phyloP scores from a whole-genome alignment of 371 early-diverging fungal species.

The Mycotypha africana region DNA sequence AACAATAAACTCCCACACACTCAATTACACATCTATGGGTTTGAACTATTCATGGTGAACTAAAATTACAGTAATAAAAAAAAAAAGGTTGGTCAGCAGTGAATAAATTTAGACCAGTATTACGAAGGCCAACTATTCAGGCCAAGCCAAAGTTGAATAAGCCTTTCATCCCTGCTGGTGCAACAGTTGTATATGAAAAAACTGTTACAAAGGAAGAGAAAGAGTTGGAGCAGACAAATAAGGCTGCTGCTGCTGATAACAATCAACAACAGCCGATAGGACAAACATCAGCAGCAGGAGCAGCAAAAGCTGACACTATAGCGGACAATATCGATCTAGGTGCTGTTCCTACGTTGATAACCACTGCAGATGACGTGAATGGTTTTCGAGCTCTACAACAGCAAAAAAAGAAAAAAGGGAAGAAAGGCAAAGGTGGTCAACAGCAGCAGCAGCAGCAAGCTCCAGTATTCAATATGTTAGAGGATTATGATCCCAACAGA shows the following conservation, averaged over 20 bases:
- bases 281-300: no score
- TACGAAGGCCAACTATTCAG: constrained; percentile 41
- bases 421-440: constrained; percentile 19
- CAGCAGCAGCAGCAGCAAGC: constrained; percentile 26
- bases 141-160: constrained; percentile 40
- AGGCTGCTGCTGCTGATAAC: not conserved
- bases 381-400: constrained; percentile 21
- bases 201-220: constrained; percentile 21
- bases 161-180: constrained; percentile 41
- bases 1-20: not conserved
- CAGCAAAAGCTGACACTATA: not conserved
- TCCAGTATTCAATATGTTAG: constrained; percentile 35
- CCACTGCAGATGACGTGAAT: constrained; percentile 36
- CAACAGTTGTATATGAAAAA: constrained; percentile 34
- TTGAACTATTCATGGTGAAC: not conserved
- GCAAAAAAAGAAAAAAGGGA: constrained; percentile 17
- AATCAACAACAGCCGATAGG: not conserved
- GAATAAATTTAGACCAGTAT: constrained; percentile 40
- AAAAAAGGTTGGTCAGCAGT: constrained; percentile 36
- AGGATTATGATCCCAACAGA: constrained; percentile 57
- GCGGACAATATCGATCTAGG: constrained; percentile 15
- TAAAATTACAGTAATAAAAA: not conserved
- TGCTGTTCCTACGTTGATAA: constrained; percentile 13
- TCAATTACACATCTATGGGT: no score
- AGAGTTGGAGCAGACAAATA: not conserved